Evolutionary conservation across 352 stramenopile genomes (phyloP), one percentile per base, ranked within the genome.

Genomic region (Globisporangium nagaii): DNA sequence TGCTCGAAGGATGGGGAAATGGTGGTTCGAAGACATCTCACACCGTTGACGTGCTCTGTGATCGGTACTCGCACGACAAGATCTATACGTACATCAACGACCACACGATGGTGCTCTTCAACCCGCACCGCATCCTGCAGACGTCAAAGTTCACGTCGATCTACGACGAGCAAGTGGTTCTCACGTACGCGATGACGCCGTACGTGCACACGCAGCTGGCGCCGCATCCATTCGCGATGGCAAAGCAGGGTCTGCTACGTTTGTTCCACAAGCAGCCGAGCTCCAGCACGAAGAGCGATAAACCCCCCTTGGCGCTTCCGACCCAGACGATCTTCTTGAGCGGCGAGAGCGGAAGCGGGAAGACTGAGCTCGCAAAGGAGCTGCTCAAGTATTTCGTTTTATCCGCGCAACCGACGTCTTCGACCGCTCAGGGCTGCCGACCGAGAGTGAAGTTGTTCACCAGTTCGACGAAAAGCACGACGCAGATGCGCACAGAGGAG

Each of bases 401-500:
- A 20, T 79, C 70, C 15, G 72, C 81, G 1, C 62, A 80, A 32
- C 73, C 79, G 19, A 61, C 71, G 30, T 58, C 71, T 20, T 54
- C 45, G 27, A 40, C 20, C 17, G 27, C 22, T 32, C 35, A 22
- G 17, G 40, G 56, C 20, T 53, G 56, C 27, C 63, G 61, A 6
- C 62, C 62, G 13, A 75, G 68, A 43, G 63, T 92, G 17, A 71
- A 86, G 43, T 45, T 92, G 12, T 92, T 85, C 34, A 92, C 79
- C 10, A 92, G 81, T 49, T 92, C 81, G 0, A 92, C 81, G 19
- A 92, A 89, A 63, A 92, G 81, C 55, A 92, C 81, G 3, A 70
- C 86, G 24, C 79, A 88, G 51, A 92, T 92, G 81, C 73, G 81
- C n/a, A 80, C 72, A 15, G 81, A 92, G 30, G 81, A 92, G 46